Conservation (phyloP, 352 stramenopile species). For the Phytophthora citricola region DNA sequence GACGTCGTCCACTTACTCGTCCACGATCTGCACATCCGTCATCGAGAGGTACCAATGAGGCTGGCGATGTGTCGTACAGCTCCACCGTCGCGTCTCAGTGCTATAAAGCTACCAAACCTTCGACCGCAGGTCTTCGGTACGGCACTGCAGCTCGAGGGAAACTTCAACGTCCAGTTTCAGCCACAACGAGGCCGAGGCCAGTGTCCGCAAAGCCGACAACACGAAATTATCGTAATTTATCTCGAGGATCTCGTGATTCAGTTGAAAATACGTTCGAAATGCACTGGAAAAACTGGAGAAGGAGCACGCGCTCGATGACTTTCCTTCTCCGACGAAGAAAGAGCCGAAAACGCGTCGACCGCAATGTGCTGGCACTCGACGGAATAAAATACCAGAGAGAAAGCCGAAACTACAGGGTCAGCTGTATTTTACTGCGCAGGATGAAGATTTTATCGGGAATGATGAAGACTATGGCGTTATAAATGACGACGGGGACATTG, state of each 20-base stretch:
- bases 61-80: slow-evolving; percentile 60
- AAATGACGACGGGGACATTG: slow-evolving; percentile 47
- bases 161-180: slow-evolving; percentile 23
- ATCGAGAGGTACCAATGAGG: slow-evolving; percentile 6
- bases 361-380: slow-evolving; percentile 45
- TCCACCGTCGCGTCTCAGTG: slow-evolving; percentile 66
- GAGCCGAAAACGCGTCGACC: slow-evolving; percentile 34
- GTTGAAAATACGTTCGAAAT: slow-evolving; percentile 35
- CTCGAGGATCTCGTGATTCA: slow-evolving; percentile 2
- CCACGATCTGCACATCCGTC: slow-evolving; percentile 51
- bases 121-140: slow-evolving; percentile 47
- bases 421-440: slow-evolving; percentile 30
- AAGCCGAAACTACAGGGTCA: slow-evolving; percentile 22
- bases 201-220: slow-evolving; percentile 39
- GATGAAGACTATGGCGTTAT: slow-evolving; percentile 53
- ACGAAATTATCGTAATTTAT: slow-evolving; percentile 3
- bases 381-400: slow-evolving; percentile 8
- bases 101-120: slow-evolving; percentile 64
- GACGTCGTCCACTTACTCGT: slow-evolving; percentile 15
- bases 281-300: slow-evolving; percentile 55
- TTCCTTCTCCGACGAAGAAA: slow-evolving; percentile 3
- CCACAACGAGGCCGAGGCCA: slow-evolving; percentile 33
- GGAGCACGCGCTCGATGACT: slow-evolving; percentile 37
- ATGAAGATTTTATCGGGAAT: slow-evolving; percentile 42
- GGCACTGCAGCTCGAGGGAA: slow-evolving; percentile 20